Evolutionary conservation across 2,329 filamentous ascomycete genomes (phyloP).

Genomic region (Trichophyton schoenleinii): DNA sequence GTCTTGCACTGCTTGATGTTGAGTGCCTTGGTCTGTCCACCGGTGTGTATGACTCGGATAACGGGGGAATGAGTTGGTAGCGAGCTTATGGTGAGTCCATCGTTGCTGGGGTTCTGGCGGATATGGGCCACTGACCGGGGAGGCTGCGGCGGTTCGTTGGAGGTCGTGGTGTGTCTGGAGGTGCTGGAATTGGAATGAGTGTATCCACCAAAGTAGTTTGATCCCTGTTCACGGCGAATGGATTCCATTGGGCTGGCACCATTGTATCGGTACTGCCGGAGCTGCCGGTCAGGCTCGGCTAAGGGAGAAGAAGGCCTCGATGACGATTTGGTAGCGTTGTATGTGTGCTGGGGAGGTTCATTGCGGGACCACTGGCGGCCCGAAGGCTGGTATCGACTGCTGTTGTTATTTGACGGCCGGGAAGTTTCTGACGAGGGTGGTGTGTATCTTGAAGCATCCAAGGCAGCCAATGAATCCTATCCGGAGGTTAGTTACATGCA

Average conservation of each 20-base stretch:
- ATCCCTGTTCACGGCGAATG: slow-evolving; percentile 38
- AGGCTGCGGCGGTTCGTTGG: slow-evolving; percentile 50
- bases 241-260: slow-evolving; percentile 46
- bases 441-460: slow-evolving; percentile 54
- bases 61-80: slow-evolving; percentile 76
- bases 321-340: slow-evolving; percentile 18
- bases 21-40: slow-evolving; percentile 82
- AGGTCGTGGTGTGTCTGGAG: slow-evolving; percentile 46
- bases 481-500: background rate
- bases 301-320: slow-evolving; percentile 63
- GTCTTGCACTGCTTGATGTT: slow-evolving; percentile 86
- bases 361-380: slow-evolving; percentile 51
- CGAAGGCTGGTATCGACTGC: slow-evolving; percentile 37
- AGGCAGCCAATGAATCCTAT: slow-evolving; percentile 70
- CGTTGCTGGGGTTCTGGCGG: slow-evolving; percentile 69
- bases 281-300: slow-evolving; percentile 38
- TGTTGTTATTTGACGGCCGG: slow-evolving; percentile 41
- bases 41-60: slow-evolving; percentile 86
- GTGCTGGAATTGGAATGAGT: slow-evolving; percentile 35
- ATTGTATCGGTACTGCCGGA: slow-evolving; percentile 49
- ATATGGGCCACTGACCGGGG: slow-evolving; percentile 57
- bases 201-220: slow-evolving; percentile 43
- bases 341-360: slow-evolving; percentile 13
- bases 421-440: slow-evolving; percentile 54
- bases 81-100: slow-evolving; percentile 73